Conservation (phyloP, 805 yeast species). For the Starmerella floris region DNA sequence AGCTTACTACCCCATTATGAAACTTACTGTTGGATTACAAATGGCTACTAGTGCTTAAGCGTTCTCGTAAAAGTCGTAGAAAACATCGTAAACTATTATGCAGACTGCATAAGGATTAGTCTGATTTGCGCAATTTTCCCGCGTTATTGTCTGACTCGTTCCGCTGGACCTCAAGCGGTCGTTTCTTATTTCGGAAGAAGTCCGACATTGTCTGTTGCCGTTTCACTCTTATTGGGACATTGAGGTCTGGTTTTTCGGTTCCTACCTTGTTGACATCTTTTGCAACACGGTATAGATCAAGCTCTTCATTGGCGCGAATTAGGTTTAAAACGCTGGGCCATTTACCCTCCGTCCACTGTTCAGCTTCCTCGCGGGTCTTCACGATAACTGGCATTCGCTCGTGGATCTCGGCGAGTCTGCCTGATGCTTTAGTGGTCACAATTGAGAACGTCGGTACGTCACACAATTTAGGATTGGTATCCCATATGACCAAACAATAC, state of each 20-base stretch:
- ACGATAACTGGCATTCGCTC: conserved; percentile 64
- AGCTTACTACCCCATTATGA: no score
- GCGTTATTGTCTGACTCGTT: no score
- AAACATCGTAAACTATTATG: no score
- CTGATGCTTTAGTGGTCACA: conserved; percentile 58
- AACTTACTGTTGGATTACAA: no score
- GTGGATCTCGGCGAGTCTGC: conserved; percentile 54
- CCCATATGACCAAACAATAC: conserved; percentile 53
- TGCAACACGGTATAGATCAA: conserved; percentile 45
- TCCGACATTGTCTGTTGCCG: not conserved
- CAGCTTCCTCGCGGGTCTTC: conserved; percentile 35
- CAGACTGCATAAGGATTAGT: no score
- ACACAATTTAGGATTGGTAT: conserved; percentile 17
- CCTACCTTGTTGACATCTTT: conserved; percentile 50
- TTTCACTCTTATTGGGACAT: conserved; percentile 22
- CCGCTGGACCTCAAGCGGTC: no score
- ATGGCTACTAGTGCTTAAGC: no score
- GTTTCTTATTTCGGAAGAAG: not conserved
- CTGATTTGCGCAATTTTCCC: no score
- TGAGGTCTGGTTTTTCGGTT: conserved; percentile 35
- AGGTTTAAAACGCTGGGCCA: conserved; percentile 46
- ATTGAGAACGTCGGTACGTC: conserved; percentile 41
- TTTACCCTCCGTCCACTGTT: conserved; percentile 37
- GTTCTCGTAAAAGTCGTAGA: no score
- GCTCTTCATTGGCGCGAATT: conserved; percentile 31